phyloP scores from a whole-genome alignment of 2,329 filamentous ascomycete genomes.

The Epichloe scottii region DNA sequence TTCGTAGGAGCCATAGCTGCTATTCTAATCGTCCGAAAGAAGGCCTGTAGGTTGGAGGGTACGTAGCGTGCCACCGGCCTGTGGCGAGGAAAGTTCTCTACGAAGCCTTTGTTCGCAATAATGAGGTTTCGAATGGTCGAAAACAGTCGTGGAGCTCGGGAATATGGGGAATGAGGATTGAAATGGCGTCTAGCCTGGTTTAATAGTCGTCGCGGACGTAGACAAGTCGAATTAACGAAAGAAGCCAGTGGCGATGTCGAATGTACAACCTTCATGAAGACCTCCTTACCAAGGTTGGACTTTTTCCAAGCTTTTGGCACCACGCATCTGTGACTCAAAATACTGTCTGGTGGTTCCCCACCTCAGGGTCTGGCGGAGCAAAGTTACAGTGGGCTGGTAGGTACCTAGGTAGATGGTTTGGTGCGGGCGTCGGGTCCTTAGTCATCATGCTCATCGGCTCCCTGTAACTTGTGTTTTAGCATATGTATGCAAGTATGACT shows the following conservation, averaged over 20 bases:
- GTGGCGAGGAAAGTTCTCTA: neutral
- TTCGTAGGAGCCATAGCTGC: slow-evolving; percentile 2
- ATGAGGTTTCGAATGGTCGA: neutral
- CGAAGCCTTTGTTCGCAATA: neutral
- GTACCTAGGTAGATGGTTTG: neutral
- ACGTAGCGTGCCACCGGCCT: neutral
- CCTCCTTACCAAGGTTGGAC: neutral
- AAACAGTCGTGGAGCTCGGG: neutral
- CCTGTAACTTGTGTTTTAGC: too few relatives aligned
- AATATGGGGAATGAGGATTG: neutral
- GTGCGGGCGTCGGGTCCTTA: neutral
- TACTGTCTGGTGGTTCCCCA: neutral
- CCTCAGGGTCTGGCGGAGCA: slow-evolving; percentile 3
- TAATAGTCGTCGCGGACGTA: slow-evolving; percentile 1
- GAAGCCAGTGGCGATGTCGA: neutral
- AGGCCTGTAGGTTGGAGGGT: neutral
- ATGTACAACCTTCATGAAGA: slow-evolving; percentile 4
- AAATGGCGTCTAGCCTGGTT: slow-evolving; percentile 3
- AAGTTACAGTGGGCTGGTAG: neutral
- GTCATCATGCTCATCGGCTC: too few relatives aligned
- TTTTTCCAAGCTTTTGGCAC: slow-evolving; percentile 1
- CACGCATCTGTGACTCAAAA: slow-evolving; percentile 6
- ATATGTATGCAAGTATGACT: neutral
- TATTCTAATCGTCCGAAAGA: neutral
- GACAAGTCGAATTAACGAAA: neutral